Evolutionary conservation across 805 yeast species (phyloP), one percentile per base, ranked within the genome.

Genomic region (Candida quercuum): DNA sequence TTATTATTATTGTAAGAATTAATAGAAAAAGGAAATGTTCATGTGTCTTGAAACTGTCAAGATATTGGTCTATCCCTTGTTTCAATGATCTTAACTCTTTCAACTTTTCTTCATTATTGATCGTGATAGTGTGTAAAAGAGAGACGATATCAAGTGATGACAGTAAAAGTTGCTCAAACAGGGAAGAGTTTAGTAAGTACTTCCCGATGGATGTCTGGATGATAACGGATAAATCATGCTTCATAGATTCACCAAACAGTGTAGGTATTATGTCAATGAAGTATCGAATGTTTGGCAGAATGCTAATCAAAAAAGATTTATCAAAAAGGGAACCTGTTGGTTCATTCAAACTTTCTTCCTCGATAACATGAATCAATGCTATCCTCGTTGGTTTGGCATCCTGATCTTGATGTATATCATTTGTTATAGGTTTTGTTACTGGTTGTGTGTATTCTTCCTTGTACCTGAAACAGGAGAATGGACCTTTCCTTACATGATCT

Each of bases 401-500:
- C 12, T 12, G 15, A 9, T 22, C 16, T 14, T 15, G 27, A 13
- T 11, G 19, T 20, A 11, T 9, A 10, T n/a, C n/a, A n/a, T n/a
- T n/a, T n/a, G n/a, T n/a, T n/a, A n/a, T n/a, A n/a, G n/a, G n/a
- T n/a, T n/a, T n/a, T n/a, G n/a, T n/a, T n/a, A n/a, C n/a, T n/a
- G n/a, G n/a, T n/a, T n/a, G n/a, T n/a, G n/a, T n/a, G n/a, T n/a
- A n/a, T n/a, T n/a, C n/a, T n/a, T n/a, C n/a, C n/a, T 20, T 28
- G 16, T 19, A 29, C 11, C 24, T 29, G 16, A 18, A 33, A 10
- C 25, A 21, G 16, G 36, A 18, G 24, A 33, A 30, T 0, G 40
- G 43, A 7, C 37, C 37, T 66, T 28, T 78, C 76, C 3, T 8
- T 2, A 19, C 25, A 34, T n/a, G n/a, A n/a, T n/a, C n/a, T n/a